Base-by-base conservation (phyloP, 805 yeast genomes). In the Candida odintsovae region DNA sequence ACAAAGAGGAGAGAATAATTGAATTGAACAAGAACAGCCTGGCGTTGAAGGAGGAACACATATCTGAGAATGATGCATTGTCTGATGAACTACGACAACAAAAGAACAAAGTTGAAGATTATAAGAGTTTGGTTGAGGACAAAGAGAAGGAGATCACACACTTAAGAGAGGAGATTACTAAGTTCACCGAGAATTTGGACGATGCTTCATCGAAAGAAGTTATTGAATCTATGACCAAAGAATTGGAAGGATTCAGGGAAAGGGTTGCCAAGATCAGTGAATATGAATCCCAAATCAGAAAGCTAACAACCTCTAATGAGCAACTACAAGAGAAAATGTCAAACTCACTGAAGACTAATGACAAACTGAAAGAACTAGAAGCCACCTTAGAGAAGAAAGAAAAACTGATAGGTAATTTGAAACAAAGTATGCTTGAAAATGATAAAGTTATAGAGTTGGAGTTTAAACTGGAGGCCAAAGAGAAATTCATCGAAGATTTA, bases 11-110 rank as follows among this genome's bases (percentile, higher is more conserved):
- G 28, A 50, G 42, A 35, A 23, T 54, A 9, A 37, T 22, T 7
- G 25, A 40, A 5, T 26, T 55, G 20, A 53, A 45, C 13, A 54
- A 41, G 12, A 62, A 63, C 20, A 61, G 66, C 10, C 49, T 67
- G 25, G 60, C 63, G 3, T 41, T 65, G 44, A 66, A 60, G 39
- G 55, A 53, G 41, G 57, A 62, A 10, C 52, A 57, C 7, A 49
- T 48, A 6, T 13, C 22, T 15, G 49, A 44, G 16, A 42, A 28
- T 22, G 42, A 41, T 11, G 44, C 39, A 35, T 39, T 38, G 49
- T 49, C 16, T 21, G 6, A 31, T 2, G 19, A 42, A 16, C 2
- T 45, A 20, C 25, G 35, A 18, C 26, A 42, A 13, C 15, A 19
- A 9, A 28, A 41, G 16, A 20, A 16, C 11, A 29, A 26, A 23